Conservation (phyloP, 2,329 filamentous ascomycete genomes). For the Boeremia lycopersici region DNA sequence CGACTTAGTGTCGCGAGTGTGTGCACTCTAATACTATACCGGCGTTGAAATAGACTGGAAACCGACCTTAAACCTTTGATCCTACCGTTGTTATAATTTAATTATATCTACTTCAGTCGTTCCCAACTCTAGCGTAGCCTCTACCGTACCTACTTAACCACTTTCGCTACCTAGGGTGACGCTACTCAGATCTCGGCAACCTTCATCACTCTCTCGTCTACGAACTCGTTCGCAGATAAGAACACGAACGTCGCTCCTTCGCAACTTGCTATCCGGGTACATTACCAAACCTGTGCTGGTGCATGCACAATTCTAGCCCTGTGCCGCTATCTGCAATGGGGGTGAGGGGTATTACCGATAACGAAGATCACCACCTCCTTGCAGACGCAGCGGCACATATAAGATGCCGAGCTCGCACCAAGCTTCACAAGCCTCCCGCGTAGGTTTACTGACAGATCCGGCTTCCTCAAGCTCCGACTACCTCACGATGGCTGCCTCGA, state of each 20-base stretch:
- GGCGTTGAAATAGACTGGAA: background rate
- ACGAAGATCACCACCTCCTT: constrained; percentile 9
- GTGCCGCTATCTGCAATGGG: constrained; percentile 8
- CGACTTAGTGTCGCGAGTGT: background rate
- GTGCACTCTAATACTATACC: background rate
- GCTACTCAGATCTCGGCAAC: background rate
- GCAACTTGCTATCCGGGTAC: constrained; percentile 1
- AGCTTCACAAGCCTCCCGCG: constrained; percentile 3
- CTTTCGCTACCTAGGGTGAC: background rate
- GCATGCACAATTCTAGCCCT: constrained; percentile 4
- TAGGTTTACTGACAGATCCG: background rate
- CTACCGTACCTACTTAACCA: background rate
- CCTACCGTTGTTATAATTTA: background rate
- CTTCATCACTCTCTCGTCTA: background rate
- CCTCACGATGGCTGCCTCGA: constrained; percentile 1
- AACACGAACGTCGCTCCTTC: background rate
- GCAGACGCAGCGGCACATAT: background rate
- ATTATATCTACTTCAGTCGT: background rate
- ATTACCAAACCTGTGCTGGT: constrained; percentile 1
- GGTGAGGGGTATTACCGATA: constrained; percentile 12
- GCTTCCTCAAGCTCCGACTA: background rate
- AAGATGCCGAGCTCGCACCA: constrained; percentile 13
- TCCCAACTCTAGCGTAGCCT: background rate
- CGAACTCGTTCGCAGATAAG: constrained; percentile 1
- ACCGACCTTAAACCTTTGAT: background rate